These are phyloP conservation scores for Sporothrix schenckii DNA, from an alignment of 2,329 filamentous ascomycete species.

Conservation along the genomic window DNA sequence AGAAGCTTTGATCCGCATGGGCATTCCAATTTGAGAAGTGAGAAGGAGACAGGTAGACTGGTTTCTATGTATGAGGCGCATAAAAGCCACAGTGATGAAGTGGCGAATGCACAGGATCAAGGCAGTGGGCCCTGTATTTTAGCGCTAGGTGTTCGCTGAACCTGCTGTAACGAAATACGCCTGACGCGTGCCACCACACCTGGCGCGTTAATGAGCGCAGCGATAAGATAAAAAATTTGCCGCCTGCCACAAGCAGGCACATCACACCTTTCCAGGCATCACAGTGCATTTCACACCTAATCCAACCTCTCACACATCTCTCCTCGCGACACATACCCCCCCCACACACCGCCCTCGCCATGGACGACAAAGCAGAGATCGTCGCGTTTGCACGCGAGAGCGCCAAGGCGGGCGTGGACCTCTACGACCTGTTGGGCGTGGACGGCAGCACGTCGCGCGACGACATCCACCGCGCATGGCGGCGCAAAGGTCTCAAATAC, in stretches of 20 bases:
- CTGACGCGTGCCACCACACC: constrained; percentile 9
- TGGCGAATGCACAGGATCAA: constrained; percentile 2
- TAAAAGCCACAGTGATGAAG: not conserved
- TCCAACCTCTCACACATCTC: not conserved
- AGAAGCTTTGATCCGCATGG: no score
- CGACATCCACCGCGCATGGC: constrained; percentile 83
- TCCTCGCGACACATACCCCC: not conserved
- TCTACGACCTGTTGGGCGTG: constrained; percentile 75
- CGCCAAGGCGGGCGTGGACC: constrained; percentile 66
- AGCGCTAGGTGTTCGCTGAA: not conserved
- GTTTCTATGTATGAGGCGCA: not conserved
- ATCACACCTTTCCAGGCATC: not conserved
- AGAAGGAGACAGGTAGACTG: constrained; percentile 7
- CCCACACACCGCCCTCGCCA: not conserved
- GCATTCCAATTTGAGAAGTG: constrained; percentile 2
- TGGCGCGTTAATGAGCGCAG: constrained; percentile 22
- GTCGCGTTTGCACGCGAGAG: constrained; percentile 60
- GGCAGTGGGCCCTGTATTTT: not conserved
- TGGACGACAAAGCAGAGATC: constrained; percentile 51
- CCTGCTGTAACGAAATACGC: not conserved
- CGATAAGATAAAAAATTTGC: constrained; percentile 30
- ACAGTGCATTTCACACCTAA: not conserved
- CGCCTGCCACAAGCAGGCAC: not conserved
- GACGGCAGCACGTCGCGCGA: constrained; percentile 64
- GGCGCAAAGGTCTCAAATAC: constrained; percentile 77